A percentile compares a stretch with the other conserved stretches of the same genome.
phyloP scores from a whole-genome alignment of 768 basidiomycete genomes.

The Auricularia sp. region DNA sequence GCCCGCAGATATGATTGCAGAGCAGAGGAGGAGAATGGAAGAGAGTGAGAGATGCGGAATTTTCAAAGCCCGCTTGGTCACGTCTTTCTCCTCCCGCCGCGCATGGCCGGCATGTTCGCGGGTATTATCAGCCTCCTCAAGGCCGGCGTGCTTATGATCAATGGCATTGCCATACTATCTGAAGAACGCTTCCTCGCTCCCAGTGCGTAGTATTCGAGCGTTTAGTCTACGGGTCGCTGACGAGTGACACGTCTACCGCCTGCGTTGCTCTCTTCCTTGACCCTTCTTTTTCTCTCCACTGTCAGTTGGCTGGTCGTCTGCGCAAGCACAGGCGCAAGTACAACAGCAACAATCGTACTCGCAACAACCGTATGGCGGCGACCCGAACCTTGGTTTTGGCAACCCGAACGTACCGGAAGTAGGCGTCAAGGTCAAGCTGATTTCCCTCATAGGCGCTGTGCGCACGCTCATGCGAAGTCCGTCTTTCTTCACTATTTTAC shows the following conservation, averaged over 20 bases:
- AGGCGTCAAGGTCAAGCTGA: constrained; percentile 72
- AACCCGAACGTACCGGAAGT: constrained; percentile 38
- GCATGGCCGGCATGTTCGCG: constrained; percentile 7
- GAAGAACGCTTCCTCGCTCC: constrained; percentile 93
- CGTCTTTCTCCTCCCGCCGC: not conserved
- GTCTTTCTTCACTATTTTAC: constrained; percentile 25
- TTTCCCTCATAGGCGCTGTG: constrained; percentile 91
- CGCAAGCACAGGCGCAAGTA: constrained; percentile 42
- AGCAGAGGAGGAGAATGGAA: no score
- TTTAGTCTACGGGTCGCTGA: not conserved
- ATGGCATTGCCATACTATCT: constrained; percentile 89
- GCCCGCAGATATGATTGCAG: no score
- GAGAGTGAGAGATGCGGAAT: no score
- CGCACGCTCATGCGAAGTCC: constrained; percentile 95
- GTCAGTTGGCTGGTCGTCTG: constrained; percentile 82
- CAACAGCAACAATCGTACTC: constrained; percentile 56
- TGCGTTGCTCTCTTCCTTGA: constrained; percentile 12
- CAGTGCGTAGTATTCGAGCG: constrained; percentile 43
- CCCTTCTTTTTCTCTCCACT: not conserved
- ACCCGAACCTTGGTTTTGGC: constrained; percentile 32
- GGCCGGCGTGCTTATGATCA: constrained; percentile 78
- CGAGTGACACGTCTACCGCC: constrained; percentile 1
- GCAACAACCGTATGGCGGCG: constrained; percentile 21
- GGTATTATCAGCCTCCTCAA: constrained; percentile 51
- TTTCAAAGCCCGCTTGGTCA: no score